Evolutionary conservation across 495 filamentous ascomycete species (phyloP).

Genomic region (Alectoria sarmentosa): DNA sequence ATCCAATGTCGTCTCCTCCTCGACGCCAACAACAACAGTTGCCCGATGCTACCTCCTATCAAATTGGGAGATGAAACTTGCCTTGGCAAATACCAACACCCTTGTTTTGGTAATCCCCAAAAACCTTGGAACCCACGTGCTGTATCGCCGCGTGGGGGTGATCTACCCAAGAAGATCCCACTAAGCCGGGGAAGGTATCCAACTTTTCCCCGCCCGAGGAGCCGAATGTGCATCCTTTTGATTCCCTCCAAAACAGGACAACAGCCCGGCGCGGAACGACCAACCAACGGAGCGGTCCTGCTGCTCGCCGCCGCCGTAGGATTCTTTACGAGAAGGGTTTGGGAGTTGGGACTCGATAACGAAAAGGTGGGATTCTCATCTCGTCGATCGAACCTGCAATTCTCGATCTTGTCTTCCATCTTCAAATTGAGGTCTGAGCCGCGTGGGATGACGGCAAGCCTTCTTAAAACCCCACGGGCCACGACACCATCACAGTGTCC

Average conservation of each 20-base stretch:
- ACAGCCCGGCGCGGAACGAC: neutral
- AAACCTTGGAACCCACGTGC: constrained; percentile 1
- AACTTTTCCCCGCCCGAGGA: constrained; percentile 2
- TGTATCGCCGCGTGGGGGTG: constrained; percentile 3
- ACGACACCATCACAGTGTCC: neutral
- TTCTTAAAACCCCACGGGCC: neutral
- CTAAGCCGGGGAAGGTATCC: constrained; percentile 1
- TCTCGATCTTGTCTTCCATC: neutral
- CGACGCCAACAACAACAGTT: neutral
- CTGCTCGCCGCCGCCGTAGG: neutral
- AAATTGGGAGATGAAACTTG: neutral
- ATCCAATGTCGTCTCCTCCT: neutral
- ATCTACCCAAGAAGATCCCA: constrained; percentile 3
- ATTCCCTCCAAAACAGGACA: neutral
- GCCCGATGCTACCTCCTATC: neutral
- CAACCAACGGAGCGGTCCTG: constrained; percentile 1
- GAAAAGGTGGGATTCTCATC: neutral
- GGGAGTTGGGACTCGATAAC: neutral
- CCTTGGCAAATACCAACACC: constrained; percentile 5
- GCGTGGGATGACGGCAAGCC: neutral
- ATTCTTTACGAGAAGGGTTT: neutral
- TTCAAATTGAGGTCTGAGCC: neutral
- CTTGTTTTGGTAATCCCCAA: neutral
- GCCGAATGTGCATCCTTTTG: neutral
- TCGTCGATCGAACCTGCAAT: neutral